Base-by-base conservation (phyloP, 2,329 filamentous ascomycete species). In the Ophiostoma montium region DNA sequence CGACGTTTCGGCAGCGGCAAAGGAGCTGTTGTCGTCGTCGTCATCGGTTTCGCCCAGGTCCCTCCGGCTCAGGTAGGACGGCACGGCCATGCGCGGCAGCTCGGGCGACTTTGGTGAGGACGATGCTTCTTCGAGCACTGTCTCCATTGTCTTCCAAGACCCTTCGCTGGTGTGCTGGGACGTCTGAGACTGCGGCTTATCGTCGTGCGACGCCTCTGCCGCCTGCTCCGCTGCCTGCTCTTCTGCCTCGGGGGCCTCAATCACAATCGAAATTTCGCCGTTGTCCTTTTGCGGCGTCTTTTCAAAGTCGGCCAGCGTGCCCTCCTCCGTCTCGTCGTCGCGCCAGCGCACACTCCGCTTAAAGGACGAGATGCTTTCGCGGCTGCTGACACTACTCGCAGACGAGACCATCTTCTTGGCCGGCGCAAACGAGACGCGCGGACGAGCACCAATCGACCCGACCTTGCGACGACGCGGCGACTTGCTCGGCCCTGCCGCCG, bases 321-420 rank as follows among this genome's bases (percentile, higher is more conserved):
- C 89, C 47, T 90, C 80, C 60, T 94, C 84, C 2, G 82, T 69
- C 59, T 78, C 86, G 58, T 96, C 92, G 59, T 94, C 88, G 51
- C 86, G 81, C 92, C 92, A 98, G 55, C 90, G 78, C 6, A 98
- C 90, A 42, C 75, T 82, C 52, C 89, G 78, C 65, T 87, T 87
- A 49, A 68, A 62, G 1, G 80, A 39, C 35, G 48, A 46, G 7
- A 45, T 48, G 31, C 48, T 48, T 12, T 47, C 47, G 32, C 50
- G 35, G 27, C 39, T 46, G 45, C 33, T 46, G 10, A 27, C 38
- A 32, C 36, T 36, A 27, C 16, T 27, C 10, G 45, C 35, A 23
- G 43, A 13, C 10, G 76, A 73, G 10, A 75, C 73, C 63, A 82
- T 82, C 66, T 85, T 80, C 65, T 86, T 94, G 53, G 82, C 81